A percentile compares a stretch with the other conserved stretches of the same genome.
Conservation (phyloP, 2,329 filamentous ascomycete species). For the Nigrospora osmanthi region DNA sequence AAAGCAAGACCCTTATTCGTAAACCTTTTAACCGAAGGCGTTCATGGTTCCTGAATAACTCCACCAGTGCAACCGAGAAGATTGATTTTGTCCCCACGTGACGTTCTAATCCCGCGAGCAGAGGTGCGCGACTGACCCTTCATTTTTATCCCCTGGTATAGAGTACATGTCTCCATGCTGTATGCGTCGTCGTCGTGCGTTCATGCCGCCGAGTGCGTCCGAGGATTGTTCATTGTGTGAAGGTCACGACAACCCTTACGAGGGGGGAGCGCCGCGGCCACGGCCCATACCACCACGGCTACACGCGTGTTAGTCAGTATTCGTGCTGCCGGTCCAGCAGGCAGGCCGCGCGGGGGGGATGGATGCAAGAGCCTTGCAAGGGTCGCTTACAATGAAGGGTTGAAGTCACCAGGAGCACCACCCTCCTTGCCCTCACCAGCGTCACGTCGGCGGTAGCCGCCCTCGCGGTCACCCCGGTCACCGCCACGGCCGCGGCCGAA, state of each 20-base stretch:
- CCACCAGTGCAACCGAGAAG: constrained; percentile 30
- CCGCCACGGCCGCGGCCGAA: constrained; percentile 72
- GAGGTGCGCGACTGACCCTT: constrained; percentile 28
- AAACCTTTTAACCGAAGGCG: constrained; percentile 16
- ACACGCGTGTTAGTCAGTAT: constrained; percentile 23
- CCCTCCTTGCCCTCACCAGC: constrained; percentile 84
- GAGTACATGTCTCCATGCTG: constrained; percentile 23
- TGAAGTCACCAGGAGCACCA: constrained; percentile 84
- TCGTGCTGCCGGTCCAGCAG: no score
- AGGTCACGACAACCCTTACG: constrained; percentile 42
- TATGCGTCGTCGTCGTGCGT: constrained; percentile 14
- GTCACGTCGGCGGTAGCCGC: constrained; percentile 88
- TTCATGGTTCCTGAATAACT: constrained; percentile 24
- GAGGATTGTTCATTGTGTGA: constrained; percentile 29
- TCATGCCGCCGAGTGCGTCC: constrained; percentile 1
- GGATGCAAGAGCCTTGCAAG: constrained; percentile 2
- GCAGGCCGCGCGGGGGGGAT: background rate
- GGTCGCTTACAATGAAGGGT: constrained; percentile 72
- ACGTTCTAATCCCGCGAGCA: constrained; percentile 37
- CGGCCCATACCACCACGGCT: constrained; percentile 84
- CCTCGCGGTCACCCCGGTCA: constrained; percentile 74
- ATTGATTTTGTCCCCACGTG: constrained; percentile 32
- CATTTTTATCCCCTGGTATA: constrained; percentile 5
- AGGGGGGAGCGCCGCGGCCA: constrained; percentile 73
- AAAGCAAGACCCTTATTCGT: constrained; percentile 27